Base-by-base conservation (phyloP, 2,329 filamentous ascomycete genomes). In the Colletotrichum incanum region DNA sequence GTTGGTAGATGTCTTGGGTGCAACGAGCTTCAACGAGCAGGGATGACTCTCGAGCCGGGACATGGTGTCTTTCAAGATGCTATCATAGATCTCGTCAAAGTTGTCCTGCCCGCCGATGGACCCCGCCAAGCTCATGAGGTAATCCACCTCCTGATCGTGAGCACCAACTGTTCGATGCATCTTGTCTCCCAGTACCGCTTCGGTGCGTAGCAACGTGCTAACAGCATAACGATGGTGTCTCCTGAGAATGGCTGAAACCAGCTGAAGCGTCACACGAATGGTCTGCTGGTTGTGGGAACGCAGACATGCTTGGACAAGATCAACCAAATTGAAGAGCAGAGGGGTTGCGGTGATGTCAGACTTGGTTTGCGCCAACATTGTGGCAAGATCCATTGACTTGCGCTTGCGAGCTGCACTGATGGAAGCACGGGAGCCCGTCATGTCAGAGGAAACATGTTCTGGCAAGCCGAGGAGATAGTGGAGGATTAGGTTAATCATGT, bases 401-500 rank as follows among this genome's bases (percentile, higher is more conserved):
- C 95, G 91, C 78, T 95, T 93, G 75, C 94, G 93, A 11, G 93
- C 89, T 56, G 91, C 91, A 74, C 91, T 93, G 23, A 91, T 85
- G 26, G 87, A 86, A 34, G 90, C 89, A 60, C 84, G 85, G 5
- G 82, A 78, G 26, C 79, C 79, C 6, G 82, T 76, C 7, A 78
- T 77, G 1, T 79, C 78, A 3, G 83, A 78, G 54, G 86, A 74
- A 8, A 83, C 79, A 1, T 82, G 79, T 67, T 93, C 92, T 1
- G 93, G 93, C 11, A 98, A 88, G 20, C 94, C 96, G 39, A 99
- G 87, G 1, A 99, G 89, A 80, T 98, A 99, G 75, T 95, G 93
- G 7, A 99, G 88, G 65, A 98, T 96, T 72, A 98, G 92, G 76
- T 98, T 94, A 71, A 98, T 94, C 85, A 99, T 93, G 78, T 98